phyloP scores from a whole-genome alignment of 768 basidiomycete species.

The Megacollybia marginata region DNA sequence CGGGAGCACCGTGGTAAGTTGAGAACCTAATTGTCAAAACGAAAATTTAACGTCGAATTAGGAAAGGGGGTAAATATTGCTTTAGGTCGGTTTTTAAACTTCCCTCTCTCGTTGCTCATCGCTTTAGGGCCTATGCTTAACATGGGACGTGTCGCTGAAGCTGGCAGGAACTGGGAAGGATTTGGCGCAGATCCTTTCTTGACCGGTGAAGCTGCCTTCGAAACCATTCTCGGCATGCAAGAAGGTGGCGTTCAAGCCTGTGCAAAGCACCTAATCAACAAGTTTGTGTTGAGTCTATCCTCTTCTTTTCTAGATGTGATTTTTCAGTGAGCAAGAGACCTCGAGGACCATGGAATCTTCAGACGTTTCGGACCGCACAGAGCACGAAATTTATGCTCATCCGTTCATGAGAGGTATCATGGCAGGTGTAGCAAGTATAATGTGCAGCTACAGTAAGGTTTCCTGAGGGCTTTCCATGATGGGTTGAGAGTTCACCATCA shows the following conservation, averaged over 20 bases:
- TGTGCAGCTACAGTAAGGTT: slow-evolving; percentile 68
- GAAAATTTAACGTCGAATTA: no score
- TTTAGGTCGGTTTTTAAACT: not conserved
- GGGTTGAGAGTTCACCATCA: not conserved
- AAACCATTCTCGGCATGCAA: slow-evolving; percentile 83
- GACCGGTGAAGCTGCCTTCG: slow-evolving; percentile 67
- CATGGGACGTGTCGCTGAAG: slow-evolving; percentile 68
- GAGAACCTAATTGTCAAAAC: no score
- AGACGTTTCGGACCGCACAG: slow-evolving; percentile 72
- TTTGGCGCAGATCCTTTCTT: slow-evolving; percentile 89
- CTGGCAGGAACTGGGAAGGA: slow-evolving; percentile 94
- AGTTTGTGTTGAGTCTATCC: slow-evolving; percentile 33
- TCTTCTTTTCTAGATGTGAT: not conserved
- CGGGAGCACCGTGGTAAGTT: slow-evolving; percentile 55
- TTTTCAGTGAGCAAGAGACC: slow-evolving; percentile 59
- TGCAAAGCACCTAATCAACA: slow-evolving; percentile 78
- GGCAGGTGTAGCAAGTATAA: slow-evolving; percentile 66
- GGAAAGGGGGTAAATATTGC: slow-evolving; percentile 70
- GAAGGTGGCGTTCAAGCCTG: slow-evolving; percentile 75
- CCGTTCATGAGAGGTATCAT: slow-evolving; percentile 65
- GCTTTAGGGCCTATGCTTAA: slow-evolving; percentile 78
- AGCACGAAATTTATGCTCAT: slow-evolving; percentile 69
- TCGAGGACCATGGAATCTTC: slow-evolving; percentile 48
- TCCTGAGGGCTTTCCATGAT: not conserved
- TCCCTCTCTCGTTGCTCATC: no score